Evolutionary conservation across 345 rosid genomes (phyloP).

Genomic region (Arabis hirsuta): DNA sequence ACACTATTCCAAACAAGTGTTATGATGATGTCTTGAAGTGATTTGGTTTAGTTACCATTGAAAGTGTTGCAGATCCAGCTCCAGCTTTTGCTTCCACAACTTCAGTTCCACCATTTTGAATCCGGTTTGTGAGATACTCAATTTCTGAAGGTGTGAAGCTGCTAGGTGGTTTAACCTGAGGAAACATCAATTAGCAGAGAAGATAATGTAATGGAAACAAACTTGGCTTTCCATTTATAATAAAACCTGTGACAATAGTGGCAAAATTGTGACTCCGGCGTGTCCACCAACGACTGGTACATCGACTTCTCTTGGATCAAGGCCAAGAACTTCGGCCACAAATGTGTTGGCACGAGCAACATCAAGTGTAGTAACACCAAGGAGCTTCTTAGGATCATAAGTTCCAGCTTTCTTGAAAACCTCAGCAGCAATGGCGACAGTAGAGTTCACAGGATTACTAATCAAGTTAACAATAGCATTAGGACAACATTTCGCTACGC

Average conservation of each 20-base stretch:
- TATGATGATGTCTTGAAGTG: not conserved
- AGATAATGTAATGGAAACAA: constrained; percentile 1
- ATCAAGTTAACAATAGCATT: constrained; percentile 79
- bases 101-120: constrained; percentile 89
- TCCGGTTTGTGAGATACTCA: constrained; percentile 72
- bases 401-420: constrained; percentile 87
- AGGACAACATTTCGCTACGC: constrained; percentile 72
- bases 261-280: constrained; percentile 92
- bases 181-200: not conserved
- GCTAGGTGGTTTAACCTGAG: constrained; percentile 75
- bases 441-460: constrained; percentile 87
- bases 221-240: not conserved
- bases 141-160: constrained; percentile 66
- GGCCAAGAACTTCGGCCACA: constrained; percentile 96
- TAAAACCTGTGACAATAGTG: constrained; percentile 85
- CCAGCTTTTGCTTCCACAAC: constrained; percentile 95
- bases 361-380: constrained; percentile 90
- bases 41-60: constrained; percentile 58
- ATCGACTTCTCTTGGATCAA: constrained; percentile 92
- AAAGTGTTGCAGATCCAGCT: constrained; percentile 80
- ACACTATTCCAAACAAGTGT: not conserved
- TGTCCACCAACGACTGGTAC: constrained; percentile 99
- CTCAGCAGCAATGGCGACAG: constrained; percentile 84
- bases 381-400: constrained; percentile 73
- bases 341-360: constrained; percentile 90